Evolutionary conservation across 768 basidiomycete genomes (phyloP).

Genomic region (Punctularia strigosozonata): DNA sequence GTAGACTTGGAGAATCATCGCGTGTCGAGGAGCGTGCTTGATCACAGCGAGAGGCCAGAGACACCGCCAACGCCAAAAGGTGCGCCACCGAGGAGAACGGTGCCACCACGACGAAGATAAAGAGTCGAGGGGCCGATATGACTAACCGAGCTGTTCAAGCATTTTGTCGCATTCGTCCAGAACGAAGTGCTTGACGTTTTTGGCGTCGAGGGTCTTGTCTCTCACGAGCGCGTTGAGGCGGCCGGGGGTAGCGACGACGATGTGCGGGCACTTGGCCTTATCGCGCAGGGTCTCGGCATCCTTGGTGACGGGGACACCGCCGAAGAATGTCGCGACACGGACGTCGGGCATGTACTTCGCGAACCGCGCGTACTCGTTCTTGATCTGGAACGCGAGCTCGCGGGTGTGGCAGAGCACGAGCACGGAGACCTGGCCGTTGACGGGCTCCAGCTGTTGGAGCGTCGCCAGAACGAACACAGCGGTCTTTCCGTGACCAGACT

Average conservation of each 20-base stretch:
- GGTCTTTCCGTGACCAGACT: slow-evolving; percentile 97
- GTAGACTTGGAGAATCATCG: too few species aligned
- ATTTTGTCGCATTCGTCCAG: slow-evolving; percentile 99
- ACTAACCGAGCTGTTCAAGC: slow-evolving; percentile 99
- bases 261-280: slow-evolving; percentile 97
- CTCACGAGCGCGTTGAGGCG: slow-evolving; percentile 90
- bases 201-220: slow-evolving; percentile 91
- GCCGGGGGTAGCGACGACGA: slow-evolving; percentile 97
- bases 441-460: slow-evolving; percentile 95
- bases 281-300: slow-evolving; percentile 90
- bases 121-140: slow-evolving; percentile 64
- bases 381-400: slow-evolving; percentile 98
- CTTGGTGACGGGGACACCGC: slow-evolving; percentile 89
- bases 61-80: slow-evolving; percentile 38
- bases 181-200: slow-evolving; percentile 98
- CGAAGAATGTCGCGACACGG: slow-evolving; percentile 95
- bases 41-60: slow-evolving; percentile 13
- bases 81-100: slow-evolving; percentile 23
- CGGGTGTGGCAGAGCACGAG: slow-evolving; percentile 98
- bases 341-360: slow-evolving; percentile 99
- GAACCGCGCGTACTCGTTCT: slow-evolving; percentile 98
- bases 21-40: slow-evolving; percentile 6
- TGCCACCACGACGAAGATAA: slow-evolving; percentile 13
- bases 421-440: slow-evolving; percentile 95
- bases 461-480: slow-evolving; percentile 98